Conservation (phyloP, 179 eudicot genomes). For the Spergularia azorica region DNA sequence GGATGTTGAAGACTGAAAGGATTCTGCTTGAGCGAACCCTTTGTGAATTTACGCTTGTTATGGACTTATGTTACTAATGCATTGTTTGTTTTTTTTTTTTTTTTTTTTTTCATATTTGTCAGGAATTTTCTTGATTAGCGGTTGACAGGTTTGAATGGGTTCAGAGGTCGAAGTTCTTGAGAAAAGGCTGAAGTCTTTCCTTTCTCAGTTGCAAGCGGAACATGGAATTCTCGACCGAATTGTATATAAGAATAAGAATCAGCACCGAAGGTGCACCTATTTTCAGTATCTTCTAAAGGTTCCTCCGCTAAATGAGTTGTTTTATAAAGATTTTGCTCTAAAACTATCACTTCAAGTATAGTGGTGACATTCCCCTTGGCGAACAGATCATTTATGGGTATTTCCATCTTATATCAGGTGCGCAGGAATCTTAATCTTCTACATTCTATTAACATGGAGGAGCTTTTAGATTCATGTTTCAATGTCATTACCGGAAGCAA, state of each 20-base stretch:
- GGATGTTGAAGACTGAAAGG: no score
- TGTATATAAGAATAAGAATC: slow-evolving; percentile 86
- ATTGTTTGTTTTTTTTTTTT: no score
- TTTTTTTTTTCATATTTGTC: neutral
- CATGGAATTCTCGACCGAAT: slow-evolving; percentile 70
- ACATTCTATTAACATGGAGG: slow-evolving; percentile 55
- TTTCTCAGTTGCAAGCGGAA: slow-evolving; percentile 65
- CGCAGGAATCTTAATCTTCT: slow-evolving; percentile 78
- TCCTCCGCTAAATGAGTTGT: neutral
- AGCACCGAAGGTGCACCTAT: slow-evolving; percentile 77
- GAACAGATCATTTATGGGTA: neutral
- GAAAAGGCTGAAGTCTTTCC: slow-evolving; percentile 63
- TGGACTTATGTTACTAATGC: no score
- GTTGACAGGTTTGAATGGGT: slow-evolving; percentile 36
- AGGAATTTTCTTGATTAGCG: neutral
- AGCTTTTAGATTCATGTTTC: slow-evolving; percentile 65
- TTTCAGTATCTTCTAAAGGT: slow-evolving; percentile 86
- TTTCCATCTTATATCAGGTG: slow-evolving; percentile 50
- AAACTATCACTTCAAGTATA: neutral
- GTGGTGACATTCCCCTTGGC: neutral
- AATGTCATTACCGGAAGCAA: slow-evolving; percentile 56
- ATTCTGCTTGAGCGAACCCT: no score
- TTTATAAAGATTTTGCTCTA: neutral
- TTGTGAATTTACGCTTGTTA: no score
- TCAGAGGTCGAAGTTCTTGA: slow-evolving; percentile 52